Percentiles rank a stretch among this genome's conserved stretches.
Conservation (phyloP, 306 rosid species). For the Macrotyloma uniflorum region DNA sequence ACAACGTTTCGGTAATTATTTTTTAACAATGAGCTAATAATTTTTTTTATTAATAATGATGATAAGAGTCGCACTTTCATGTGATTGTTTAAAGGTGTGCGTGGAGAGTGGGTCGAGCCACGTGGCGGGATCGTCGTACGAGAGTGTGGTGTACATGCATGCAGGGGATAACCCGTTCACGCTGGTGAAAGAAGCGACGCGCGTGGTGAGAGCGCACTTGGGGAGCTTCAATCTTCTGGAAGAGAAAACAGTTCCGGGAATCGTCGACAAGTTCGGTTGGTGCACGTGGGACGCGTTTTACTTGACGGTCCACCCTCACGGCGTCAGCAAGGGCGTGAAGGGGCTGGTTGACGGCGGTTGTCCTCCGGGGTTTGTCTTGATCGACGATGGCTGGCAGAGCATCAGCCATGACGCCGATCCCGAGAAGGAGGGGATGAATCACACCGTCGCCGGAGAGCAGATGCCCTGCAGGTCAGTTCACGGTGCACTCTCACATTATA, state of each 20-base stretch:
- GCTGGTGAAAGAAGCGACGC: constrained; percentile 73
- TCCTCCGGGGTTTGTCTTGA: constrained; percentile 79
- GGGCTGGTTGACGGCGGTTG: constrained; percentile 55
- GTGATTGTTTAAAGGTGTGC: constrained; percentile 38
- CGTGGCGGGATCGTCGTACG: constrained; percentile 31
- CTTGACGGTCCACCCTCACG: constrained; percentile 80
- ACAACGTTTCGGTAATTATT: constrained; percentile 57
- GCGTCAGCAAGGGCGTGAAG: constrained; percentile 57
- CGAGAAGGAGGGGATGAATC: constrained; percentile 71
- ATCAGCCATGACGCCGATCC: constrained; percentile 74
- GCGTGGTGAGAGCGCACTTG: constrained; percentile 55
- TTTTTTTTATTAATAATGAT: no score
- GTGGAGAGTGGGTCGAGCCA: constrained; percentile 78
- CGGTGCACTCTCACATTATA: no score
- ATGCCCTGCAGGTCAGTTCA: constrained; percentile 98
- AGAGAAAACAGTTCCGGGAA: constrained; percentile 77
- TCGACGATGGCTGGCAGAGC: constrained; percentile 97
- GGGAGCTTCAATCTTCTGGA: constrained; percentile 77
- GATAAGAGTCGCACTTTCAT: no score
- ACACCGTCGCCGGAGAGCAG: constrained; percentile 78
- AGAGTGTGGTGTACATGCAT: constrained; percentile 61
- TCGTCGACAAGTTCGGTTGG: constrained; percentile 92
- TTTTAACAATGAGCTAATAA: no score
- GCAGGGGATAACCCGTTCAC: constrained; percentile 65
- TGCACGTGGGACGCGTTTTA: constrained; percentile 99